Evolutionary conservation across 2,329 filamentous ascomycete species (phyloP).

Genomic region (Endoconidiophora polonica): DNA sequence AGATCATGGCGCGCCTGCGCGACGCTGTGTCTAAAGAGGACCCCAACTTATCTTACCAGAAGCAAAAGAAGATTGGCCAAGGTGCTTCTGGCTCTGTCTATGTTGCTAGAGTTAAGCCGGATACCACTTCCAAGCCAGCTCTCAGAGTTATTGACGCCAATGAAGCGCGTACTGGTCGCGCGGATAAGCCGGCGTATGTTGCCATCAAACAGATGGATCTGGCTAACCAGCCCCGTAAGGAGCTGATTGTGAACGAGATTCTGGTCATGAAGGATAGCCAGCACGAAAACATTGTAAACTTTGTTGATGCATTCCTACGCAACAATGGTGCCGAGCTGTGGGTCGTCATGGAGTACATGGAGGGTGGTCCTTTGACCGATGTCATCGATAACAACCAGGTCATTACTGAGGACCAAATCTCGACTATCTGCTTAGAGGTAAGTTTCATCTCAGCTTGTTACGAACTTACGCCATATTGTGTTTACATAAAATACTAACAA

Average conservation of each 20-base stretch:
- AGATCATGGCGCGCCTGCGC: conserved; percentile 91
- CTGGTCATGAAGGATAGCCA: conserved; percentile 99
- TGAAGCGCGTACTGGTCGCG: conserved; percentile 37
- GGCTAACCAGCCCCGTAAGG: conserved; percentile 89
- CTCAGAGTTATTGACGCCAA: conserved; percentile 63
- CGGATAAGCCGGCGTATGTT: conserved; percentile 47
- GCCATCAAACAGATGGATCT: conserved; percentile 99
- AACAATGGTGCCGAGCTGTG: conserved; percentile 93
- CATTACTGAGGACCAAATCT: conserved; percentile 93
- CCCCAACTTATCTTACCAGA: conserved; percentile 87
- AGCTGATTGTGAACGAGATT: conserved; percentile 97
- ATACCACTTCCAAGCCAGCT: conserved; percentile 64
- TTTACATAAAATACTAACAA: conserved; percentile 15
- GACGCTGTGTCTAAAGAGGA: conserved; percentile 93
- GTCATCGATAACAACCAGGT: conserved; percentile 95
- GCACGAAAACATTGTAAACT: conserved; percentile 98
- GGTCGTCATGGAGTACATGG: conserved; percentile 99
- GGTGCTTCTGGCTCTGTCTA: conserved; percentile 97
- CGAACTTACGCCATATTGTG: not conserved
- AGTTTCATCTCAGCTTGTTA: conserved; percentile 10
- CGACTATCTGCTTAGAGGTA: conserved; percentile 92
- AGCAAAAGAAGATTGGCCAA: conserved; percentile 99
- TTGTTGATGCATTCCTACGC: conserved; percentile 87
- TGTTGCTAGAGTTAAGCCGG: conserved; percentile 86
- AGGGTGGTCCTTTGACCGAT: conserved; percentile 91